Percentiles rank a stretch among this genome's conserved stretches.
Evolutionary conservation across 805 yeast genomes (phyloP).

Genomic region (Spathaspora hagerdaliae): DNA sequence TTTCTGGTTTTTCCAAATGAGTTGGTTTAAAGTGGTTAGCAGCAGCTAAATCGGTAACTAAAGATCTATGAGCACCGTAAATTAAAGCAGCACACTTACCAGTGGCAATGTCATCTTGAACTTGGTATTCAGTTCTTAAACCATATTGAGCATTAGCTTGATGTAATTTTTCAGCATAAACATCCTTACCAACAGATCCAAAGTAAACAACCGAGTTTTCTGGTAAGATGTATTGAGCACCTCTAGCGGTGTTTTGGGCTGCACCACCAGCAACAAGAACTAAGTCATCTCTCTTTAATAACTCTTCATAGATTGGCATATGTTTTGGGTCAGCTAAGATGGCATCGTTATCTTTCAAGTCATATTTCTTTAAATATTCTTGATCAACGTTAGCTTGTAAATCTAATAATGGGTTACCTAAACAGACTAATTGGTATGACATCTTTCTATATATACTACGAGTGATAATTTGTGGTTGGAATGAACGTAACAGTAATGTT

Average conservation of each 20-base stretch:
- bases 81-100: slow-evolving; percentile 98
- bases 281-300: slow-evolving; percentile 56
- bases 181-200: slow-evolving; percentile 94
- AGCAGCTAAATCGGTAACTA: slow-evolving; percentile 95
- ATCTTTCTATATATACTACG: slow-evolving; percentile 18
- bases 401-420: slow-evolving; percentile 91
- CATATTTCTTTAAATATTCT: slow-evolving; percentile 74
- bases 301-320: slow-evolving; percentile 81
- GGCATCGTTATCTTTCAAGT: slow-evolving; percentile 87
- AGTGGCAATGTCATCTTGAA: slow-evolving; percentile 72
- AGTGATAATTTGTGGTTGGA: too few relatives aligned
- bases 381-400: slow-evolving; percentile 72
- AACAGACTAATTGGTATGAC: slow-evolving; percentile 71
- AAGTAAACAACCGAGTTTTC: slow-evolving; percentile 80
- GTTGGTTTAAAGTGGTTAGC: slow-evolving; percentile 93
- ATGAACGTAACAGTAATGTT: too few relatives aligned
- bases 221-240: slow-evolving; percentile 91
- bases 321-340: slow-evolving; percentile 82
- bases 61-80: slow-evolving; percentile 81
- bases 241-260: slow-evolving; percentile 98
- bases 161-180: slow-evolving; percentile 72
- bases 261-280: slow-evolving; percentile 96
- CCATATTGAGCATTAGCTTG: slow-evolving; percentile 89
- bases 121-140: slow-evolving; percentile 79
- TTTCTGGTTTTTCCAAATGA: slow-evolving; percentile 83